A percentile compares a stretch with the other conserved stretches of the same genome.
Evolutionary conservation across 805 yeast species (phyloP).

Genomic region (Saccharomycopsis sp.): DNA sequence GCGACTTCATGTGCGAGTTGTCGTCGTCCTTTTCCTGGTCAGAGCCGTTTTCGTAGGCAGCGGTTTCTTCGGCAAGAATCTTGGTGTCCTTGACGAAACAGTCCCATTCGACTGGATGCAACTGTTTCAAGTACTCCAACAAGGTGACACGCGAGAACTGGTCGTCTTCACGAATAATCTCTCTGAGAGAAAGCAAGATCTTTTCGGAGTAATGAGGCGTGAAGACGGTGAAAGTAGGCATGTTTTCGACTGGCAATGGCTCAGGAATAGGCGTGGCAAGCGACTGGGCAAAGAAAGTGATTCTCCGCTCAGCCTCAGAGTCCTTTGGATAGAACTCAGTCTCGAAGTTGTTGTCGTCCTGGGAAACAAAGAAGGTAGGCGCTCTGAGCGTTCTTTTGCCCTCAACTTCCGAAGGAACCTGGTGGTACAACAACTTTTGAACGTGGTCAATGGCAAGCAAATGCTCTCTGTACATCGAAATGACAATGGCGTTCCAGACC

Average conservation of each 20-base stretch:
- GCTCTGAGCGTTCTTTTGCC: conserved; percentile 98
- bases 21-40: conserved; percentile 30
- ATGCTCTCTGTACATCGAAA: conserved; percentile 99
- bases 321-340: conserved; percentile 96
- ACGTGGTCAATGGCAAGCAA: conserved; percentile 97
- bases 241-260: conserved; percentile 97
- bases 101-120: conserved; percentile 75
- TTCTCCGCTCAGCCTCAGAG: conserved; percentile 99
- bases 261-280: conserved; percentile 98
- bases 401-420: conserved; percentile 96
- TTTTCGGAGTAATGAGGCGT: conserved; percentile 96
- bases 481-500: conserved; percentile 98
- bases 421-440: conserved; percentile 94
- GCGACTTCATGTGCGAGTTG: conserved; percentile 35
- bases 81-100: conserved; percentile 74
- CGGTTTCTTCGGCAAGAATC: conserved; percentile 49
- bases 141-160: conserved; percentile 73
- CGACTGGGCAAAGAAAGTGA: conserved; percentile 98
- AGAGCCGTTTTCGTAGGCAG: conserved; percentile 26
- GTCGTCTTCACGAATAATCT: conserved; percentile 94
- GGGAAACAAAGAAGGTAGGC: conserved; percentile 97
- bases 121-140: conserved; percentile 70
- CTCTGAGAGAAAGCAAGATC: conserved; percentile 87
- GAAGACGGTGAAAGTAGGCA: conserved; percentile 98
- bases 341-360: conserved; percentile 87